These are phyloP conservation scores for Zasmidium citrigriseum DNA, from an alignment of 2,329 filamentous ascomycete genomes.

Conservation along the genomic window DNA sequence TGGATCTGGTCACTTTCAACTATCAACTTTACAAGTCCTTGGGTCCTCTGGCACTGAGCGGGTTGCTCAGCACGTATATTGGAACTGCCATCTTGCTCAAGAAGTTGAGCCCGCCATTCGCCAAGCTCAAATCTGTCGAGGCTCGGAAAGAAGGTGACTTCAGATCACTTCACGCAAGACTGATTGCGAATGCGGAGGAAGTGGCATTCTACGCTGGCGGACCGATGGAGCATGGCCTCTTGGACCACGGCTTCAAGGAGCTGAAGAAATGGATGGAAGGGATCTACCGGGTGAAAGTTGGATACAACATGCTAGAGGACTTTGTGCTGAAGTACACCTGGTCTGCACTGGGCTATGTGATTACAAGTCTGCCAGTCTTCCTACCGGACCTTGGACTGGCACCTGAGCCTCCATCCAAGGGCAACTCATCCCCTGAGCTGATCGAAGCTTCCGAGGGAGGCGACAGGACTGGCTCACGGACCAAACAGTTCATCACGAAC, in stretches of 20 bases:
- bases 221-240: constrained; percentile 89
- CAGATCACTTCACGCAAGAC: constrained; percentile 80
- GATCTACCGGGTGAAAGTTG: constrained; percentile 95
- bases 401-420: constrained; percentile 59
- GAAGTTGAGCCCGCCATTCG: constrained; percentile 88
- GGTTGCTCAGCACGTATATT: constrained; percentile 89
- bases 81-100: constrained; percentile 87
- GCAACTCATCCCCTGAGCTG: constrained; percentile 31
- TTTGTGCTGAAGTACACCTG: constrained; percentile 98
- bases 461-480: constrained; percentile 62
- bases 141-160: constrained; percentile 95
- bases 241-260: constrained; percentile 89
- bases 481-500: constrained; percentile 99
- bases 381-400: constrained; percentile 89
- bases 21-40: constrained; percentile 93
- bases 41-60: constrained; percentile 82
- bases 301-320: constrained; percentile 98
- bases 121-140: constrained; percentile 94
- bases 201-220: constrained; percentile 96
- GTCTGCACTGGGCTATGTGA: constrained; percentile 94
- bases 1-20: constrained; percentile 97
- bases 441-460: constrained; percentile 15
- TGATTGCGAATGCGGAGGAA: constrained; percentile 97
- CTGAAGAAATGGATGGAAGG: constrained; percentile 97
- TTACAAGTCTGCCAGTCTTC: constrained; percentile 91